Evolutionary conservation across 108 stramenopile genomes (phyloP), one percentile per base, ranked within the genome.

Genomic region (Bacterosira constricta): DNA sequence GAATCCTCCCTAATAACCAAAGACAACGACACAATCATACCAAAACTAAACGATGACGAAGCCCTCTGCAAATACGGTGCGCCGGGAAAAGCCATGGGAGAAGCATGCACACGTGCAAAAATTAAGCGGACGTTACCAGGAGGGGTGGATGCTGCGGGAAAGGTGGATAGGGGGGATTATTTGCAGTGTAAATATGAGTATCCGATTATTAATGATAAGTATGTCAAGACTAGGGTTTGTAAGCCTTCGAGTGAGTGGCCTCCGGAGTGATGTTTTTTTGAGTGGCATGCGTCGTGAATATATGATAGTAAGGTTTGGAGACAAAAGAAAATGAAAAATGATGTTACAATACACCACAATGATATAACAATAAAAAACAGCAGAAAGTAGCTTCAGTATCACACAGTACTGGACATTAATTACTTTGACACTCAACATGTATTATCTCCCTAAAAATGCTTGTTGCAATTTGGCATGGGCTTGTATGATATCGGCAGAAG

Each of bases 111-210:
- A 38, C 60, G 86, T 35, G 86, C 86, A 1, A 69, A 69, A 12
- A 74, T 82, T 37, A 50, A 72, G 10, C 73, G 67, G 15, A 52
- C 55, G n/a, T 47, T 78, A 15, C 45, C 59, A 1, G 69, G 38
- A 15, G 55, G 44, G 20, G 81, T 85, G 2, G 75, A 80, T 63
- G 79, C 81, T 1, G 71, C 66, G 63, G 86, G 86, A 17, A 84
- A 79, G 41, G 78, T 83, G 8, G 86, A 87, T 57, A 73, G 86
- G 37, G 82, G 82, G 21, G 80, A 86, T 53, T 86, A 67, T 51
- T 35, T 77, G 20, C 51, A 55, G 34, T 86, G 85, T 65, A 77
- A 77, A 23, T 42, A 66, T 39, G 38, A 66, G 31, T 73, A 47
- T 21, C 34, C 34, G 17, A 44, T 56, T 4, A 30, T 66, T 7